Conservation (phyloP, 257 asterid species). For the Solanum gracilifrons region DNA sequence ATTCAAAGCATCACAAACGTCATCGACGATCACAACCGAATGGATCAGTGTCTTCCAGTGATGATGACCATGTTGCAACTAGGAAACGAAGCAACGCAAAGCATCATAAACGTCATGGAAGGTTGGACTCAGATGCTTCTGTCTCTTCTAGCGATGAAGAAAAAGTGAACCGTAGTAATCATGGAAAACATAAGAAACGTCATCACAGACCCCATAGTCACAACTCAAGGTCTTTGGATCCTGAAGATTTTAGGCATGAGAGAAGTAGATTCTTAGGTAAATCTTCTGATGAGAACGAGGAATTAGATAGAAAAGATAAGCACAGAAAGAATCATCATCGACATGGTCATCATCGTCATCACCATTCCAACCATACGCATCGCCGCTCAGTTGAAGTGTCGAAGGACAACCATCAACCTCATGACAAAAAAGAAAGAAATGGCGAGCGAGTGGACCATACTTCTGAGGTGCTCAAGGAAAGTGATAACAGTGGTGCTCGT, state of each 20-base stretch:
- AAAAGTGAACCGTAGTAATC: slow-evolving; percentile 16
- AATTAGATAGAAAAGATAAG: slow-evolving; percentile 15
- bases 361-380: slow-evolving; percentile 5
- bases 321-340: slow-evolving; percentile 15
- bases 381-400: not conserved
- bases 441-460: not conserved
- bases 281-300: slow-evolving; percentile 32
- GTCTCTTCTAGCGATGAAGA: slow-evolving; percentile 40
- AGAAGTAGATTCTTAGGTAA: slow-evolving; percentile 37
- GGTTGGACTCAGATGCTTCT: slow-evolving; percentile 20
- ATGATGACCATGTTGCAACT: slow-evolving; percentile 17
- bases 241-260: slow-evolving; percentile 23
- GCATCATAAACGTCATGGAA: slow-evolving; percentile 30
- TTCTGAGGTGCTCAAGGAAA: not conserved
- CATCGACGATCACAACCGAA: slow-evolving; percentile 19
- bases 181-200: slow-evolving; percentile 23
- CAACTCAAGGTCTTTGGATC: slow-evolving; percentile 29
- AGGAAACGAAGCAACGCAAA: slow-evolving; percentile 27
- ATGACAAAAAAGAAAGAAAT: not conserved
- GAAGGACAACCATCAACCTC: not conserved
- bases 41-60: slow-evolving; percentile 26
- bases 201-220: slow-evolving; percentile 22
- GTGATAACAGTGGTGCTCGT: not conserved
- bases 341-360: slow-evolving; percentile 19
- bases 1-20: slow-evolving; percentile 21